A percentile compares a stretch with the other conserved stretches of the same genome.
Conservation (phyloP, 106 monocot species). For the Dendrobium chrysotoxum region DNA sequence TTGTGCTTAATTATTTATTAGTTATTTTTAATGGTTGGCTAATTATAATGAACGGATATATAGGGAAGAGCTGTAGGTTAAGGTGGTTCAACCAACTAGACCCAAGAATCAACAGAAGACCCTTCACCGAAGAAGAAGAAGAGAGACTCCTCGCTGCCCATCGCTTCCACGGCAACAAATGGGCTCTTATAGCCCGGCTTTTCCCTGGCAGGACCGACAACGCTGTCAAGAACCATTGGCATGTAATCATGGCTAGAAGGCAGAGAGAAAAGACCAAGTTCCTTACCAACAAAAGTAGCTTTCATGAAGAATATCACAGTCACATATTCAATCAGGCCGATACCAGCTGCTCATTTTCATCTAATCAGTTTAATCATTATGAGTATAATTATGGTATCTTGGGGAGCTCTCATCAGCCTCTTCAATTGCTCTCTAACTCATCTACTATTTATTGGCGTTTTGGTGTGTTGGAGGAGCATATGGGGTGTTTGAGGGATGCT, state of each 20-base stretch:
- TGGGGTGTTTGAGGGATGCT: no score
- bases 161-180: conserved; percentile 72
- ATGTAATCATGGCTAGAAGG: conserved; percentile 67
- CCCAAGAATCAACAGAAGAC: conserved; percentile 73
- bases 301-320: neutral
- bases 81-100: conserved; percentile 96
- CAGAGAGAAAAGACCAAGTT: conserved; percentile 20
- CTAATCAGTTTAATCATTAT: neutral
- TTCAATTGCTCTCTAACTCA: neutral
- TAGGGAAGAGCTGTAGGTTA: conserved; percentile 87
- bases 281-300: neutral
- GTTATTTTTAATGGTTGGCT: neutral
- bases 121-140: conserved; percentile 80
- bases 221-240: conserved; percentile 94
- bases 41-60: neutral
- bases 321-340: no score
- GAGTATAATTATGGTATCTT: neutral
- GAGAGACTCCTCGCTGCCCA: conserved; percentile 63
- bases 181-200: conserved; percentile 76
- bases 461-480: no score
- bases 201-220: conserved; percentile 93
- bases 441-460: neutral
- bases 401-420: neutral
- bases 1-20: neutral
- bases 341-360: neutral